Evolutionary conservation across 345 rosid genomes (phyloP), one percentile per base, ranked within the genome.

Genomic region (Garcia nutans): DNA sequence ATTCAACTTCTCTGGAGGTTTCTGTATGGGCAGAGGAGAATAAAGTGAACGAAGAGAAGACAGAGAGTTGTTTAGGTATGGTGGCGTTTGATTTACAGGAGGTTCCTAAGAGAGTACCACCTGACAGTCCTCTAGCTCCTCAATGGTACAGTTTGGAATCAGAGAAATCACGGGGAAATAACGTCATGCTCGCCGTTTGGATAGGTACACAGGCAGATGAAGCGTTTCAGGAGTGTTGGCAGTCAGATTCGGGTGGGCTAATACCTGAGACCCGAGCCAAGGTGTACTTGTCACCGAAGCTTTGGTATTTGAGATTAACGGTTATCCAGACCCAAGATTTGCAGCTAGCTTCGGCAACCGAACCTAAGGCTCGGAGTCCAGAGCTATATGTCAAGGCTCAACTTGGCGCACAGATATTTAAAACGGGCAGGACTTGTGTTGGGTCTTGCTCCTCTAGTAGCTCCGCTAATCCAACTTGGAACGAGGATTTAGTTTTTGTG

Each of bases 151-250:
- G 88, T 19, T 77, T 94, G 41, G 98, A 94, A 9, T 87, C 97
- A 0, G 97, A 94, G 24, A 85, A 79, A 17, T 83, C 88, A 0
- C 78, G 84, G 5, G 97, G 88, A 70, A 92, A 92, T 77, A 97
- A 94, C 77, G 87, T 92, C 85, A 94, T 94, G 98, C 91, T 92
- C n/a, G 92, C 97, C 0, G 90, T 89, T 20, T 94, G 97, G 98
- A 17, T 92, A 12, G 97, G 98, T 37, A 89, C 98, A 45, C 98
- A 92, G 88, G 93, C 93, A 0, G 97, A 94, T 60, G 97, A 94
- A 80, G 95, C 97, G 1, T 94, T 94, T 64, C 98, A 91, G 78
- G 98, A 94, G 79, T 97, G 97, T 1, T 94, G 98, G 98, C 98
- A 91, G 59, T 91, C 97, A 47, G 97, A 94, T 74, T 94, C 97